A percentile compares a stretch with the other conserved stretches of the same genome.
These are phyloP conservation scores for Cutaneotrichosporon spelunceum DNA, from an alignment of 1,284 basidiomycete species.

Conservation along the genomic window DNA sequence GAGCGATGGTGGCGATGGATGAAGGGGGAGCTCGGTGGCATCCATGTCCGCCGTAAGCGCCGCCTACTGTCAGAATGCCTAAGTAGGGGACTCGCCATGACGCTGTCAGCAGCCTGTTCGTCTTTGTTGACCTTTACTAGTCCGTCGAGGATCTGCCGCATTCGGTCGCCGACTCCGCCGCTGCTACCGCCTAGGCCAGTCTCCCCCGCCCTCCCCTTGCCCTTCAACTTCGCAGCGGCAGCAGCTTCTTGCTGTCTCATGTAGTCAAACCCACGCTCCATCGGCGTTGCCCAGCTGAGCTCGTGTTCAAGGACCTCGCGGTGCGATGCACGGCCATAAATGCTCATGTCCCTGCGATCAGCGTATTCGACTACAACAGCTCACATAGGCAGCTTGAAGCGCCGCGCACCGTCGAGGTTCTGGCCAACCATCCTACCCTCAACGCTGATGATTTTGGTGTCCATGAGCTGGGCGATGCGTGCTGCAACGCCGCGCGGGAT, in stretches of 20 bases:
- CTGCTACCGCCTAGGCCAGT: conserved; percentile 12
- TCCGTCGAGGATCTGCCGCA: conserved; percentile 62
- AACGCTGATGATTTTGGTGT: conserved; percentile 60
- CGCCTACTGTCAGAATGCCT: conserved; percentile 28
- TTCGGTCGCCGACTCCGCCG: conserved; percentile 51
- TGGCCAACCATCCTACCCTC: conserved; percentile 62
- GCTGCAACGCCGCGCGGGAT: conserved; percentile 61
- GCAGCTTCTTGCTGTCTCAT: conserved; percentile 30
- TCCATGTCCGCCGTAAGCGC: conserved; percentile 42
- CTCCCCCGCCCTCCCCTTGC: conserved; percentile 13
- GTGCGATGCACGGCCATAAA: conserved; percentile 62
- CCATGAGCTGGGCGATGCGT: conserved; percentile 68
- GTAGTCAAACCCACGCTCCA: conserved; percentile 56
- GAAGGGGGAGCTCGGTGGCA: conserved; percentile 37
- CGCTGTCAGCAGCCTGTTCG: conserved; percentile 57
- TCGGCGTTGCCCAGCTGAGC: conserved; percentile 70
- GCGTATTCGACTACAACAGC: not conserved
- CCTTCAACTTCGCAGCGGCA: conserved; percentile 12
- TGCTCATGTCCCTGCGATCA: conserved; percentile 55
- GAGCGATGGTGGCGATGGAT: conserved; percentile 63
- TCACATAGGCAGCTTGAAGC: conserved; percentile 63
- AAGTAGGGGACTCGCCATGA: conserved; percentile 53
- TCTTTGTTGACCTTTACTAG: conserved; percentile 76
- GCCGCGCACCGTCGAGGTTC: conserved; percentile 37
- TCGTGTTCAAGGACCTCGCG: conserved; percentile 62